Conservation (phyloP, 108 stramenopile genomes). For the Cylindrotheca fusiformis region DNA sequence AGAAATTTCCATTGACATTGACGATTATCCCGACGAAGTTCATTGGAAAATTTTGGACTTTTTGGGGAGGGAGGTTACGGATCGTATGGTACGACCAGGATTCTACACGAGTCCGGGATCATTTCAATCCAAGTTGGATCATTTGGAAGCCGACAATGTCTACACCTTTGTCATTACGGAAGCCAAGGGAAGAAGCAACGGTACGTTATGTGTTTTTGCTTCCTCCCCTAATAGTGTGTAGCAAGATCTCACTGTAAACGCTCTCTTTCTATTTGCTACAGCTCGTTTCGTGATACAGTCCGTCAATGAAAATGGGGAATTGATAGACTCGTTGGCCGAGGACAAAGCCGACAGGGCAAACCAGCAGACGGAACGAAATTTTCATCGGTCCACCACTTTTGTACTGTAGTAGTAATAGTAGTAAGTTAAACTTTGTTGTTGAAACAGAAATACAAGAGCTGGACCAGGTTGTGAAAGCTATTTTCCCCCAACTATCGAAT, state of each 20-base stretch:
- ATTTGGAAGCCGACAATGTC: neutral
- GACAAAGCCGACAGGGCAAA: neutral
- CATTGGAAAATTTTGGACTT: neutral
- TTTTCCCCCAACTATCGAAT: too few relatives aligned
- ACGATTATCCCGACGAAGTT: neutral
- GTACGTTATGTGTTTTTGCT: neutral
- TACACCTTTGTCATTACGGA: neutral
- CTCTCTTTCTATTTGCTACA: neutral
- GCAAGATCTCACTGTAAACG: neutral
- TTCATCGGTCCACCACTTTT: neutral
- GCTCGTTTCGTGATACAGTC: neutral
- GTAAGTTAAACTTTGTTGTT: too few relatives aligned
- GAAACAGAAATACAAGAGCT: too few relatives aligned
- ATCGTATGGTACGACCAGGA: neutral
- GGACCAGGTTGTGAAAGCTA: too few relatives aligned
- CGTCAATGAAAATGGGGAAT: neutral
- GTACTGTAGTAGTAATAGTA: neutral
- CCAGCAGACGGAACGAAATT: neutral
- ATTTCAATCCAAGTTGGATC: neutral
- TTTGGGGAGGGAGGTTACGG: neutral
- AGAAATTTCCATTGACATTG: neutral
- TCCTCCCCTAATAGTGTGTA: neutral
- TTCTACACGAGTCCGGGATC: neutral
- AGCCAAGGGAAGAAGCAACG: neutral
- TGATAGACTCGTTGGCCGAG: neutral